A percentile compares a stretch with the other conserved stretches of the same genome.
Conservation (phyloP, 108 stramenopile genomes). For the Parmales sp. region DNA sequence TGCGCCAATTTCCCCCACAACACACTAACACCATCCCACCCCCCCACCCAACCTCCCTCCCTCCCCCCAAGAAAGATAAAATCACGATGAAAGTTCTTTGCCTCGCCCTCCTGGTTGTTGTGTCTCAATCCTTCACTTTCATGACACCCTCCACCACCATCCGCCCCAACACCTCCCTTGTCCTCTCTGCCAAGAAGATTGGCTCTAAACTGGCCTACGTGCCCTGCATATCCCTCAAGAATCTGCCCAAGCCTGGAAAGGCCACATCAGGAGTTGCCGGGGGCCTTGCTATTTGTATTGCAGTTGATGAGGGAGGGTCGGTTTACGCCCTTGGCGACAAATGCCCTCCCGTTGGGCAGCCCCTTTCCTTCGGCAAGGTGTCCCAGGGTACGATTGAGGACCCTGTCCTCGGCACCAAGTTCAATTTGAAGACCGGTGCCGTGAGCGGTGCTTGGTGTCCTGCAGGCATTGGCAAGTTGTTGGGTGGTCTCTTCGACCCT, state of each 20-base stretch:
- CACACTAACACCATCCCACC: no score
- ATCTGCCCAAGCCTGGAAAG: slow-evolving; percentile 71
- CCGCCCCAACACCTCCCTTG: neutral
- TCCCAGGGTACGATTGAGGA: slow-evolving; percentile 65
- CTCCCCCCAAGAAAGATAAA: no score
- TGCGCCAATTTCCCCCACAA: no score
- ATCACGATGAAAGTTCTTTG: no score
- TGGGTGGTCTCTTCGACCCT: slow-evolving; percentile 88
- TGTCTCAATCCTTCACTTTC: neutral
- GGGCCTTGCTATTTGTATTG: slow-evolving; percentile 91
- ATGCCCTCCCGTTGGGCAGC: slow-evolving; percentile 92
- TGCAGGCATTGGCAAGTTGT: slow-evolving; percentile 73
- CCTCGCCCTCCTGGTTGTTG: neutral
- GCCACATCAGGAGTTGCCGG: slow-evolving; percentile 85
- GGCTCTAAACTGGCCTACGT: slow-evolving; percentile 60
- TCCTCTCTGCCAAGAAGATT: neutral
- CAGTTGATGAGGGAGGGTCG: slow-evolving; percentile 81
- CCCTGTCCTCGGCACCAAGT: slow-evolving; percentile 86
- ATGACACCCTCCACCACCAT: neutral
- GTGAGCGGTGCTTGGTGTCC: slow-evolving; percentile 77
- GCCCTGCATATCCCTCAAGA: slow-evolving; percentile 65
- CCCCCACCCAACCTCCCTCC: no score
- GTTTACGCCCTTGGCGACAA: slow-evolving; percentile 91
- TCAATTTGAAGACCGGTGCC: slow-evolving; percentile 85
- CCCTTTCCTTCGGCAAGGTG: slow-evolving; percentile 85